Evolutionary conservation across 345 rosid genomes (phyloP), one percentile per base, ranked within the genome.

Genomic region (Carallia brachiata): DNA sequence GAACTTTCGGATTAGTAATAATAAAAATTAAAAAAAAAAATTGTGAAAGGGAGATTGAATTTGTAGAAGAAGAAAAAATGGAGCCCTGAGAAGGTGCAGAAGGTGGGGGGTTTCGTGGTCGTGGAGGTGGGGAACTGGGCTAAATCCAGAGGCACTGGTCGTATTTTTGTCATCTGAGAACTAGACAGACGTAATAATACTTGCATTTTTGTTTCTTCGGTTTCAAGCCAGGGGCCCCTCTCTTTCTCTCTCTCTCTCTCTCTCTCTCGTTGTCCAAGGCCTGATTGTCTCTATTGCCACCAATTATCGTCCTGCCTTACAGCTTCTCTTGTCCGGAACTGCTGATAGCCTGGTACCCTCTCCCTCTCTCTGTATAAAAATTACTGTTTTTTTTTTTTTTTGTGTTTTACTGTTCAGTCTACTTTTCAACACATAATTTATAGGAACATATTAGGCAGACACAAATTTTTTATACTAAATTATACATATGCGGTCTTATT

Each of bases 111-210:
- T 4, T 1, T 34, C 19, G 32, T 72, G 63, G 3, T 34, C 19
- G 32, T 72, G 63, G 61, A 23, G 71, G 73, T 63, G 70, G 77
- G 68, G 53, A 78, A 60, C 36, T 77, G 78, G 34, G 32, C 32
- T 8, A 15, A 19, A 27, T 47, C 65, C 79, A 78, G 77, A 73
- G 71, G 77, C 63, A 75, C 75, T 68, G 82, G 50, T 57, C 19
- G 70, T 40, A 54, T 5, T 68, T 78, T 76, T 83, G 84, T 80
- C 79, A 52, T 75, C 60, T 70, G 65, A 78, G 84, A 80, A 78
- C 83, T 63, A 78, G 86, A 82, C 74, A 50, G 79, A 54, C 63
- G 73, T 65, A 72, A 80, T 80, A 61, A 76, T 78, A 36, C 77
- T 64, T 68, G 77, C 65, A 72, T 72, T 73, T 75, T 79, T 81